Percentiles rank a stretch among this genome's conserved stretches.
phyloP scores from a whole-genome alignment of 192 early-diverging fungal species.

The Rhizoclosmatium globosum region DNA sequence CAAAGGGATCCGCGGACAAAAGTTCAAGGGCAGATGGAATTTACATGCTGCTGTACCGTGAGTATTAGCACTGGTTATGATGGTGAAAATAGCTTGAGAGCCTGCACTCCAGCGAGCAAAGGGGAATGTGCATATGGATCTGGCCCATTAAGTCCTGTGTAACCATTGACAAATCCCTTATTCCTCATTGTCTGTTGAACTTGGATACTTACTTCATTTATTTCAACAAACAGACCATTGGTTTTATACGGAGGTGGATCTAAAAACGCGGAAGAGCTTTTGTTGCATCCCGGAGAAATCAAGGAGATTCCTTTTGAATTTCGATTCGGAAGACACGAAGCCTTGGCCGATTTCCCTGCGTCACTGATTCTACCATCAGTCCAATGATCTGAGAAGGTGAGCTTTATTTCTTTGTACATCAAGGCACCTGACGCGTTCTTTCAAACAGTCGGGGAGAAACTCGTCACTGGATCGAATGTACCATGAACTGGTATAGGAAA shows the following conservation, averaged over 20 bases:
- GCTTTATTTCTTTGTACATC: background rate
- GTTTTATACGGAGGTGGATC: conserved; percentile 29
- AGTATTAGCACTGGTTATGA: background rate
- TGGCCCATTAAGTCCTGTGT: too few species aligned
- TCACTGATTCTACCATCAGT: conserved; percentile 31
- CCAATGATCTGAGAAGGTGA: conserved; percentile 17
- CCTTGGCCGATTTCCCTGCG: conserved; percentile 22
- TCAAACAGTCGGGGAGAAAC: conserved; percentile 32
- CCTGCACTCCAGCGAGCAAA: too few species aligned
- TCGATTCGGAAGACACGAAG: conserved; percentile 34
- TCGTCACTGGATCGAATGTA: conserved; percentile 35
- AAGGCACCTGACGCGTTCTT: background rate
- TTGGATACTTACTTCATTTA: background rate
- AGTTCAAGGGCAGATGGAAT: conserved; percentile 33
- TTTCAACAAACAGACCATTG: conserved; percentile 3
- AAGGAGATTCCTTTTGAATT: conserved; percentile 33
- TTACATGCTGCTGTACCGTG: conserved; percentile 14
- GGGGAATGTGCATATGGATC: too few species aligned
- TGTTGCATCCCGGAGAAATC: conserved; percentile 9
- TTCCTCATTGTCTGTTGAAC: background rate
- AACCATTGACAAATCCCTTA: too few species aligned
- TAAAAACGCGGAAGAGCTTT: conserved; percentile 1
- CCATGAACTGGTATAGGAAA: conserved; percentile 35
- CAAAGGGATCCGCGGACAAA: background rate
- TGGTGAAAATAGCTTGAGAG: background rate